phyloP scores from a whole-genome alignment of 208 protist species.

The Crithidia fasciculata region DNA sequence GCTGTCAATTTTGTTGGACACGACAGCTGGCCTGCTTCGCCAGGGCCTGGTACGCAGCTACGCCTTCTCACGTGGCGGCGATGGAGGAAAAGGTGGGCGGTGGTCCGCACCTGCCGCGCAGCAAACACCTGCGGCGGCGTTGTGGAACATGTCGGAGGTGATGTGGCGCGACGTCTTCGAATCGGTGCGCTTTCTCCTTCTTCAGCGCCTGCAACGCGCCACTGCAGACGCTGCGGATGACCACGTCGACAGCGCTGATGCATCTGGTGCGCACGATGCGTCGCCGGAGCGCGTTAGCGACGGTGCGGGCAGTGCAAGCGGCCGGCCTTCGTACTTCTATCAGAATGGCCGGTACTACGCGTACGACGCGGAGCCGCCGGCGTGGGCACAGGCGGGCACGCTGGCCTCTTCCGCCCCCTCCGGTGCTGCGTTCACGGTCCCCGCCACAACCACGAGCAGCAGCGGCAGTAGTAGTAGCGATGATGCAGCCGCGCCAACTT shows the following conservation, averaged over 20 bases:
- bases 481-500: neutral
- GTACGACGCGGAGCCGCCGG: conserved; percentile 23
- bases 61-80: neutral
- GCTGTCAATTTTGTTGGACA: neutral
- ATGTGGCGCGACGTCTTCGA: conserved; percentile 18
- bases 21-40: neutral
- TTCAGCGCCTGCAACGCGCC: conserved; percentile 6
- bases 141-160: conserved; percentile 10
- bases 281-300: neutral
- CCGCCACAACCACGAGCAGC: too few species aligned
- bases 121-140: neutral
- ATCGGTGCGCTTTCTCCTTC: conserved; percentile 17
- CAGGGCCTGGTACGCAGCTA: neutral
- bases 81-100: neutral
- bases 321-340: conserved; percentile 29
- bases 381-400: conserved; percentile 1
- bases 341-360: conserved; percentile 45
- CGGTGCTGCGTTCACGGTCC: neutral
- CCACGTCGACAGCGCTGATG: neutral
- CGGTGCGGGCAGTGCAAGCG: neutral
- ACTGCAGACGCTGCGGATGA: neutral
- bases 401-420: neutral
- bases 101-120: too few species aligned
- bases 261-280: neutral
- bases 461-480: neutral